A percentile compares a stretch with the other conserved stretches of the same genome.
Evolutionary conservation across 1,139 yeast genomes (phyloP).

Genomic region (Pneumocystis murina): DNA sequence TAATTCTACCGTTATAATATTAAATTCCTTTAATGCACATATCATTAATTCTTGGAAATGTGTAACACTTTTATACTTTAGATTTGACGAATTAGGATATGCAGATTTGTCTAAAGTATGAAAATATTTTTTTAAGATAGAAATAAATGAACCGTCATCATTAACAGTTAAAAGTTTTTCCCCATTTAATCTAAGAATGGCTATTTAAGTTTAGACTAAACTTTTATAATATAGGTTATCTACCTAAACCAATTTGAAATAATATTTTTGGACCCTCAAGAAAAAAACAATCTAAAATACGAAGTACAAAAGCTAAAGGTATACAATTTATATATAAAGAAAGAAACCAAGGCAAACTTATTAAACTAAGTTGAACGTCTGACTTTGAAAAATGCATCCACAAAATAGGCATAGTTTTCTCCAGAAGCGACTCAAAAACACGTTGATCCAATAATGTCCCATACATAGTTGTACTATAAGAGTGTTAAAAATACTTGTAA

Average conservation of each 20-base stretch:
- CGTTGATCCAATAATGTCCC: constrained; percentile 89
- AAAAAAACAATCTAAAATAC: constrained; percentile 83
- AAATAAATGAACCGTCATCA: constrained; percentile 87
- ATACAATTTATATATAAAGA: constrained; percentile 79
- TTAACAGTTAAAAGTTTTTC: constrained; percentile 63
- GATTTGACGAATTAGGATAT: constrained; percentile 56
- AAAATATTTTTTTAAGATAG: constrained; percentile 70
- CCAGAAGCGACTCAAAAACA: constrained; percentile 81
- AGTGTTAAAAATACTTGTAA: background rate
- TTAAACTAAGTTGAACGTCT: constrained; percentile 89
- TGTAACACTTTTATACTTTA: constrained; percentile 51
- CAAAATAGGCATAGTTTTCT: constrained; percentile 73
- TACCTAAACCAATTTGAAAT: constrained; percentile 67
- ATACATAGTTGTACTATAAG: constrained; percentile 76
- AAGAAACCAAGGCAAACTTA: constrained; percentile 91
- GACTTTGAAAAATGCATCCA: constrained; percentile 66
- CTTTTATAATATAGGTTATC: background rate
- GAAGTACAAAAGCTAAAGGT: constrained; percentile 86
- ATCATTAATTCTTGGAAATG: constrained; percentile 82
- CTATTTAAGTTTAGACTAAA: constrained; percentile 22
- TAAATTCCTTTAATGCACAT: constrained; percentile 82
- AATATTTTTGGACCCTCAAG: constrained; percentile 78
- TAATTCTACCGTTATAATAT: constrained; percentile 59
- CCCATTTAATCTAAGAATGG: constrained; percentile 72
- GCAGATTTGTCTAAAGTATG: constrained; percentile 64